Percentiles rank a stretch among this genome's conserved stretches.
phyloP scores from a whole-genome alignment of 2,329 filamentous ascomycete genomes.

The Xylaria sp. region DNA sequence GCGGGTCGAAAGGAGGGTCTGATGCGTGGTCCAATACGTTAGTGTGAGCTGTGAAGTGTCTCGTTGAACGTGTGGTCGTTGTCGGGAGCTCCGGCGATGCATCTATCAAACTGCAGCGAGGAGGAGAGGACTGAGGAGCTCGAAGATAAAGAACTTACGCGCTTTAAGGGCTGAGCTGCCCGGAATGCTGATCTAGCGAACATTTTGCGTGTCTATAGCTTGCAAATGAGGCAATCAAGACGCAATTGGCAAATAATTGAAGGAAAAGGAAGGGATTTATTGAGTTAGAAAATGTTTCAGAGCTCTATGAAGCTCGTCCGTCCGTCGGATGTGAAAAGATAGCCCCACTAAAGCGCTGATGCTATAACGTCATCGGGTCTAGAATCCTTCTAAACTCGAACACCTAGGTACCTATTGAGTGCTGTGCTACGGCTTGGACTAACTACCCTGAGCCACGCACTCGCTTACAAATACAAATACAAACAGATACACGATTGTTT shows the following conservation, averaged over 20 bases:
- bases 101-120: background rate
- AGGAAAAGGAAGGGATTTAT: background rate
- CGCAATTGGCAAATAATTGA: background rate
- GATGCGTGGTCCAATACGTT: conserved; percentile 22
- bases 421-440: conserved; percentile 3
- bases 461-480: conserved; percentile 35
- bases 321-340: conserved; percentile 25
- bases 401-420: background rate
- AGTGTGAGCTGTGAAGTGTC: conserved; percentile 21
- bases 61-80: background rate
- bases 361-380: conserved; percentile 29
- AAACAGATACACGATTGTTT: background rate
- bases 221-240: conserved; percentile 7
- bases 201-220: conserved; percentile 56
- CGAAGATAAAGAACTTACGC: conserved; percentile 55
- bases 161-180: conserved; percentile 65
- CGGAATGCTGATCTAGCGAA: conserved; percentile 67
- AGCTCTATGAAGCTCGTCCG: conserved; percentile 12
- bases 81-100: conserved; percentile 24
- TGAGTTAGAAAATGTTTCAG: conserved; percentile 2
- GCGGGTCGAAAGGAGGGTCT: conserved; percentile 47
- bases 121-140: conserved; percentile 19
- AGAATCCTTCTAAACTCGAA: background rate
- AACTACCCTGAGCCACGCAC: background rate
- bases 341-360: conserved; percentile 28